Base-by-base conservation (phyloP, 1,284 basidiomycete species). In the Naganishia sp. region DNA sequence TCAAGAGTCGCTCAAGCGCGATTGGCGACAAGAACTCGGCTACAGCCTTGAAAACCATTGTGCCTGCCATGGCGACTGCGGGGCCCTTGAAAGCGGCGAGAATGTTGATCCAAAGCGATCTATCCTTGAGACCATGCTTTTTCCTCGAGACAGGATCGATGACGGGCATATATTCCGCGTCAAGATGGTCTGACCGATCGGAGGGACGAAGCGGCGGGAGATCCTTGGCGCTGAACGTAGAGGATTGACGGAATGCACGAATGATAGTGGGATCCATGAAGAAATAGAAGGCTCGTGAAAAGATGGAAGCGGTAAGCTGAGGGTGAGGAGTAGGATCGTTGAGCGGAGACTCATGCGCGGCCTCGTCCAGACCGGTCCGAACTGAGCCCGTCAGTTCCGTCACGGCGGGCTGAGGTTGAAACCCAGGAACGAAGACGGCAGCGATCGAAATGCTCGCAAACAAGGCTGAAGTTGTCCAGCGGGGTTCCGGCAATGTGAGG, bases 241-340 rank as follows among this genome's bases (percentile, higher is more conserved):
- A 67, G 2, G 68, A 63, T 31, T 73, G 72, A 39, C 56, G 46
- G 76, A 78, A 80, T 21, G 80, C 80, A 53, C 70, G 74, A 72
- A 80, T 80, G 52, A 88, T 80, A 52, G 86, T 75, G 0, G 79
- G 77, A 65, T 87, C 82, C 72, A 89, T 77, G 79, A 86, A 90
- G 33, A 81, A 79, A 76, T 84, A 90, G 46, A 84, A 81, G 16
- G 83, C 52, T 69, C 86, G 79, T 2, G 84, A 86, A 18, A 87
- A 71, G 55, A 84, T 78, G 0, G 87, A 85, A 0, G 86, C 84
- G 0, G 85, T 87, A 73, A 89, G 88, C 72, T 89, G 87, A 3
- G 86, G 85, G 75, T 85, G 87, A 7, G 83, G 82, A 25, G 79
- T 72, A 5, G 78, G 72, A 1, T 76, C 74, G n/a, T 75, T 77